Base-by-base conservation (phyloP, 805 yeast species). In the Maudiozyma turicensis region DNA sequence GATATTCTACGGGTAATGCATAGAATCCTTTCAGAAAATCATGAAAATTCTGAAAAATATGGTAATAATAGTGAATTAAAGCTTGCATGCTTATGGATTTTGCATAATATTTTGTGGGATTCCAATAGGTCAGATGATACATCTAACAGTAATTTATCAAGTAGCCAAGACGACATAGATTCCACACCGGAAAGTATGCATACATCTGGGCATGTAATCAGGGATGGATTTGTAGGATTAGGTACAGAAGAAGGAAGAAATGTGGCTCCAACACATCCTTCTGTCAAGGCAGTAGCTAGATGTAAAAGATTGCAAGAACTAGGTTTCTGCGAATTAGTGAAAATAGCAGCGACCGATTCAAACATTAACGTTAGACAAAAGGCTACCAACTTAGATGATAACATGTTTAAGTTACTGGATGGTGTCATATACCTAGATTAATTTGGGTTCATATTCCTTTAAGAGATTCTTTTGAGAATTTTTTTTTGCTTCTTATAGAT, bases 21-120 rank as follows among this genome's bases (percentile, higher is more conserved):
- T 29, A 60, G 56, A 7, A 63, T 64, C 6, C 44, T 64, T 15
- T 43, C 55, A 8, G 64, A 60, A 47, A 46, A 59, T 2, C 53
- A 51, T 11, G 53, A 47, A 26, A 52, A 48, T n/a, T 40, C 44
- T 5, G 44, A 40, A 9, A 47, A 45, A 13, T 58, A 56, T 43
- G 57, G 58, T 6, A 61, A 60, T 40, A 63, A 63, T 47, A 52
- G 58, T 33, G 53, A 55, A 31, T 50, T 65, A 20, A 64, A 64
- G 44, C 49, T 63, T 10, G 69, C 68, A 1, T 48, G 61, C 40
- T 46, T 65, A 34, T 63, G 68, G 67, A 60, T 64, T 1, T 50
- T 65, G 20, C 64, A 60, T 40, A 65, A 65, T 48, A 48, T 65
- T 9, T 50, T 64, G 7, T 65, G 69, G 69, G 59, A 62, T 48